A percentile compares a stretch with the other conserved stretches of the same genome.
These are phyloP conservation scores for Plasmodium yoelii DNA, from an alignment of 169 alveolate genomes.

Conservation along the genomic window DNA sequence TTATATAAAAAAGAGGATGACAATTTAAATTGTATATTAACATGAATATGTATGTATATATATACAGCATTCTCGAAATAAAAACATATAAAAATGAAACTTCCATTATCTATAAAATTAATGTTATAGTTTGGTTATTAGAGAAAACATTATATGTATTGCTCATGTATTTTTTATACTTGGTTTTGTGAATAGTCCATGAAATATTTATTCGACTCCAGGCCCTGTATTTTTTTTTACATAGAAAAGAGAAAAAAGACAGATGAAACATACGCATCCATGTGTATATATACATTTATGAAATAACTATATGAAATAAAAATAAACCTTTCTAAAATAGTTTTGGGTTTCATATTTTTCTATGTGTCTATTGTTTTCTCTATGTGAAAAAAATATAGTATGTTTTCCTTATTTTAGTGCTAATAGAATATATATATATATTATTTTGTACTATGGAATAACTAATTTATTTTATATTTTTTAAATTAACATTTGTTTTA, in stretches of 20 bases:
- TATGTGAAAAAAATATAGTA: constrained; percentile 18
- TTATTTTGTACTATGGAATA: too few relatives aligned
- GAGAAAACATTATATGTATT: too few relatives aligned
- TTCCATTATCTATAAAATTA: too few relatives aligned
- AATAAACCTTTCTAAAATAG: constrained; percentile 60
- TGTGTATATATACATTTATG: neutral
- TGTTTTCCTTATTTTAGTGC: constrained; percentile 4
- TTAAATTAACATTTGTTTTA: constrained; percentile 49
- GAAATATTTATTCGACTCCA: constrained; percentile 37
- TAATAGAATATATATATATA: neutral
- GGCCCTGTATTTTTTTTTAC: constrained; percentile 23
- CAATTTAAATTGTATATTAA: neutral
- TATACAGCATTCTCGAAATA: neutral
- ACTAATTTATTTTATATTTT: neutral
- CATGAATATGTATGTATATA: constrained; percentile 8
- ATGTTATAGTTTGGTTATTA: too few relatives aligned
- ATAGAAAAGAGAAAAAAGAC: neutral
- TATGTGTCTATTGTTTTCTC: constrained; percentile 55
- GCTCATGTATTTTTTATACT: neutral
- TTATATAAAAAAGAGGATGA: neutral
- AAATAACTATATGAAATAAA: neutral
- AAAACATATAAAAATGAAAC: neutral
- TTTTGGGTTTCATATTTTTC: constrained; percentile 38
- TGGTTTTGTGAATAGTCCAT: constrained; percentile 63
- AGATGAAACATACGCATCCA: neutral